phyloP scores from a whole-genome alignment of 2,329 filamentous ascomycete genomes.

The Sordariomycetes sp. region DNA sequence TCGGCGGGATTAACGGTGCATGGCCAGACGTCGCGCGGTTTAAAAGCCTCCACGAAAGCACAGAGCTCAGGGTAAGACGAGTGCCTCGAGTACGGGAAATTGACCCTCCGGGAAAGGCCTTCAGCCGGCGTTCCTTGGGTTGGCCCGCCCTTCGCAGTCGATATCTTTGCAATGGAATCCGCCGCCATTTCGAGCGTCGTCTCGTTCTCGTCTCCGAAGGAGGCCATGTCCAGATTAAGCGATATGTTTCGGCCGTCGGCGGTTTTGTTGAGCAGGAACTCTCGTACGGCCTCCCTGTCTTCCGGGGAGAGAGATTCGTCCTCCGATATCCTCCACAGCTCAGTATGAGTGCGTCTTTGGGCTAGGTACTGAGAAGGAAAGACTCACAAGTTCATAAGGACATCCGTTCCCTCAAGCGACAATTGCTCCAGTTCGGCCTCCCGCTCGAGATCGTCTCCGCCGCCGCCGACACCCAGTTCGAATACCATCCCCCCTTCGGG shows the following conservation, averaged over 20 bases:
- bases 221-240: conserved; percentile 18
- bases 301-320: conserved; percentile 9
- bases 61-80: conserved; percentile 78
- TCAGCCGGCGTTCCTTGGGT: not conserved
- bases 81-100: conserved; percentile 81
- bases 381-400: conserved; percentile 29
- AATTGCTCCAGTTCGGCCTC: conserved; percentile 54
- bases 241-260: conserved; percentile 19
- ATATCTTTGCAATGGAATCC: conserved; percentile 10
- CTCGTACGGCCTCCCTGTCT: conserved; percentile 6
- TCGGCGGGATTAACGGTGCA: conserved; percentile 58
- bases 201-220: conserved; percentile 17
- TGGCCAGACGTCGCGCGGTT: conserved; percentile 68
- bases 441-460: conserved; percentile 62
- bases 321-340: not conserved
- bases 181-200: conserved; percentile 13
- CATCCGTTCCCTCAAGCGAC: conserved; percentile 39
- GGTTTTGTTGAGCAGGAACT: conserved; percentile 8
- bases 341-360: not conserved
- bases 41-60: conserved; percentile 55
- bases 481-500: conserved; percentile 50
- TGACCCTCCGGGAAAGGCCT: conserved; percentile 29
- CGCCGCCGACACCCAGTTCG: conserved; percentile 71
- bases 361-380: not conserved
- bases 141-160: conserved; percentile 1